A percentile compares a stretch with the other conserved stretches of the same genome.
These are phyloP conservation scores for Suillus fuscotomentosus DNA, from an alignment of 768 basidiomycete species.

Conservation along the genomic window DNA sequence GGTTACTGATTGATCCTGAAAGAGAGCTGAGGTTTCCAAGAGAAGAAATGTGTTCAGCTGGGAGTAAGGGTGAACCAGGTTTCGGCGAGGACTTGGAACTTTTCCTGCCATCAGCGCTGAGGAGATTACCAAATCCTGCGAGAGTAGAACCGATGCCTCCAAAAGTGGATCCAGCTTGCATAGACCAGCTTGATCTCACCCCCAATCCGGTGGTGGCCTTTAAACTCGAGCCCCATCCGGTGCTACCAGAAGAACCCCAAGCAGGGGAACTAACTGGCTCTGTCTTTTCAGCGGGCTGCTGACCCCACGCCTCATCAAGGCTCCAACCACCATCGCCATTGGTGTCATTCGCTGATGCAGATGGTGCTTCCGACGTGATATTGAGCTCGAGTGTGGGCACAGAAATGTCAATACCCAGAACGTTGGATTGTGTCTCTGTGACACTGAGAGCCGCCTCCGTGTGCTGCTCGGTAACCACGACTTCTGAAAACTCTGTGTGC, in stretches of 20 bases:
- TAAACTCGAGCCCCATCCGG: slow-evolving; percentile 7
- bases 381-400: background rate
- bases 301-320: background rate
- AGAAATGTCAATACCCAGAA: slow-evolving; percentile 1
- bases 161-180: background rate
- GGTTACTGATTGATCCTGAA: slow-evolving; percentile 1
- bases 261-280: background rate
- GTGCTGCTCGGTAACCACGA: slow-evolving; percentile 5
- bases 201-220: background rate
- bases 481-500: slow-evolving; percentile 8
- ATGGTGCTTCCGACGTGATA: background rate
- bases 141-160: slow-evolving; percentile 1
- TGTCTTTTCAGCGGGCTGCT: background rate
- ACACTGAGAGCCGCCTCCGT: slow-evolving; percentile 7
- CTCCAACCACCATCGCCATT: slow-evolving; percentile 7
- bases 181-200: background rate
- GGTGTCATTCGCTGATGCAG: background rate
- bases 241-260: slow-evolving; percentile 1
- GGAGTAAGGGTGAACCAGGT: background rate
- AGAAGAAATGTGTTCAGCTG: background rate
- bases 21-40: background rate
- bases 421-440: slow-evolving; percentile 9
- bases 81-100: background rate
- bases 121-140: slow-evolving; percentile 4
- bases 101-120: slow-evolving; percentile 4